A percentile compares a stretch with the other conserved stretches of the same genome.
These are phyloP conservation scores for Biscogniauxia mediterranea DNA, from an alignment of 2,329 filamentous ascomycete genomes.

Conservation along the genomic window DNA sequence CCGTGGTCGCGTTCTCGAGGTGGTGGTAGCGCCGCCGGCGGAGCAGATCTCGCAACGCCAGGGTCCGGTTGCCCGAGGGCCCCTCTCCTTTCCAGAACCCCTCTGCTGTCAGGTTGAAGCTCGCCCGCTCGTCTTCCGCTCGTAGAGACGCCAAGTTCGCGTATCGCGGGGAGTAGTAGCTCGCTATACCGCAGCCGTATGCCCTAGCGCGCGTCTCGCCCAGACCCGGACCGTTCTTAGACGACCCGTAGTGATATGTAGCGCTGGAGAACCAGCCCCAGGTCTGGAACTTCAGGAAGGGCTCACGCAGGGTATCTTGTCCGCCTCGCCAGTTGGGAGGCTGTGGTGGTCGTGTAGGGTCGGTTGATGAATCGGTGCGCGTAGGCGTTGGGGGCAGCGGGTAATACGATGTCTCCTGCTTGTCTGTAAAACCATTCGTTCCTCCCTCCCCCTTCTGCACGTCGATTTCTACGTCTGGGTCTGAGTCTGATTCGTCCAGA, in stretches of 20 bases:
- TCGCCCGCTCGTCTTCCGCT: constrained; percentile 32
- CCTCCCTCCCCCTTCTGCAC: background rate
- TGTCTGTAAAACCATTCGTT: background rate
- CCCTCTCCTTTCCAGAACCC: constrained; percentile 38
- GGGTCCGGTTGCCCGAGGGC: constrained; percentile 21
- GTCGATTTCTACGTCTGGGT: constrained; percentile 2
- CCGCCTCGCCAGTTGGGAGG: constrained; percentile 38
- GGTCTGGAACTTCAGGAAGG: constrained; percentile 38
- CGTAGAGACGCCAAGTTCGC: constrained; percentile 31
- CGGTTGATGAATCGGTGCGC: constrained; percentile 33
- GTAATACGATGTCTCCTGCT: constrained; percentile 31
- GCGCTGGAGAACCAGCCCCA: constrained; percentile 47
- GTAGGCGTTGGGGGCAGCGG: constrained; percentile 38
- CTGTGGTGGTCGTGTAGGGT: constrained; percentile 33
- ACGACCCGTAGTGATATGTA: constrained; percentile 42
- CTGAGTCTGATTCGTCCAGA: constrained; percentile 7
- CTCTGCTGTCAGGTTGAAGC: constrained; percentile 41
- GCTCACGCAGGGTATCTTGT: constrained; percentile 31
- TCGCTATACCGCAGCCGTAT: constrained; percentile 42
- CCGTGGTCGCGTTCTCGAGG: constrained; percentile 30
- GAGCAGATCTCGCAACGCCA: constrained; percentile 34
- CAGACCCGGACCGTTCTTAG: constrained; percentile 35
- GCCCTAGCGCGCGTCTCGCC: constrained; percentile 43
- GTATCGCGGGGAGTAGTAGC: constrained; percentile 43
- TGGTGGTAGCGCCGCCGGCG: constrained; percentile 39